These are phyloP conservation scores for Cynanchum wilfordii DNA, from an alignment of 257 asterid species.

Conservation along the genomic window DNA sequence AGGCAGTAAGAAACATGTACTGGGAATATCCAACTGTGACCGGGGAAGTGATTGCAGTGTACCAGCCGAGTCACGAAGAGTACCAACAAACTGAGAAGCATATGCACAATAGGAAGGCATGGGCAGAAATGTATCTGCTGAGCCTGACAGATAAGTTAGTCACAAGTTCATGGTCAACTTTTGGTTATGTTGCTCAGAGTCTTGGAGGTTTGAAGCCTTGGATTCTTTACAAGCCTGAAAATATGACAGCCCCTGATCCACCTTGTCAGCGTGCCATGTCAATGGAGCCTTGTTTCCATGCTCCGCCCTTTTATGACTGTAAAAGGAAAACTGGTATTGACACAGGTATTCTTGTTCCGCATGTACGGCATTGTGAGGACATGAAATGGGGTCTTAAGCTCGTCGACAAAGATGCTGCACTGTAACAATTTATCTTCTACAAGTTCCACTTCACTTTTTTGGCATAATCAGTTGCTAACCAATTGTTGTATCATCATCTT, in stretches of 20 bases:
- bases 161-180: conserved; percentile 75
- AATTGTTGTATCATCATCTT: background rate
- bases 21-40: conserved; percentile 53
- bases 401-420: conserved; percentile 21
- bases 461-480: background rate
- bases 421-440: background rate
- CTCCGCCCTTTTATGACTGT: conserved; percentile 63
- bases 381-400: conserved; percentile 71
- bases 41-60: conserved; percentile 52
- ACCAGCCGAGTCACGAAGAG: conserved; percentile 71
- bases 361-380: conserved; percentile 72
- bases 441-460: background rate
- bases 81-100: conserved; percentile 48
- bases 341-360: conserved; percentile 45
- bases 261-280: conserved; percentile 53
- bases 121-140: conserved; percentile 78
- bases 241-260: conserved; percentile 43
- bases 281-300: conserved; percentile 74
- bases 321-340: conserved; percentile 37
- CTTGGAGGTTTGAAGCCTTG: conserved; percentile 78
- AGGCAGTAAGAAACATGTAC: conserved; percentile 48
- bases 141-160: conserved; percentile 67
- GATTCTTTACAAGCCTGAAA: conserved; percentile 59
- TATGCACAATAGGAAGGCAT: conserved; percentile 56
- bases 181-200: conserved; percentile 85